phyloP scores from a whole-genome alignment of 495 filamentous ascomycete species.

The Venustampulla echinocandica region DNA sequence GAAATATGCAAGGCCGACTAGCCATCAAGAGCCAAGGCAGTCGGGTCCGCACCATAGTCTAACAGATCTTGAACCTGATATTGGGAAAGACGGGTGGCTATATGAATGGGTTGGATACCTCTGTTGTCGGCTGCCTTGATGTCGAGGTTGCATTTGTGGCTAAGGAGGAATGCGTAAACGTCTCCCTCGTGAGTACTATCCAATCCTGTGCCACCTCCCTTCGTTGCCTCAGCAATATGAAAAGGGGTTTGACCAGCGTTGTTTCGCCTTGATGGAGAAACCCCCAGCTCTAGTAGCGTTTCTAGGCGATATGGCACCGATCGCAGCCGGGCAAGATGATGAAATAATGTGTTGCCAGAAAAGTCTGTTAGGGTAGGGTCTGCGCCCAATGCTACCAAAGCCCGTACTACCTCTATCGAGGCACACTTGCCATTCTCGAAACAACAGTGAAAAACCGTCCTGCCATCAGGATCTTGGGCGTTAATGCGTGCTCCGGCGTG shows the following conservation, averaged over 20 bases:
- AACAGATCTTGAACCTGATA: conserved; percentile 24
- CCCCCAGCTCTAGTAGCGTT: conserved; percentile 3
- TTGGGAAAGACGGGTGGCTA: conserved; percentile 28
- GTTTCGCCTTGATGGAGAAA: conserved; percentile 17
- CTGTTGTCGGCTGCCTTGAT: conserved; percentile 13
- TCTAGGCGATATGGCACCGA: background rate
- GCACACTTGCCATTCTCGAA: no score
- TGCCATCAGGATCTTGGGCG: no score
- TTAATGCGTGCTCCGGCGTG: background rate
- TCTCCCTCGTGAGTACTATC: background rate
- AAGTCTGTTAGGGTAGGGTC: no score
- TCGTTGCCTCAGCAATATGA: conserved; percentile 15
- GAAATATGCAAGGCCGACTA: conserved; percentile 33
- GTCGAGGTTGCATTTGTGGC: background rate
- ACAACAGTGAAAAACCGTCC: no score
- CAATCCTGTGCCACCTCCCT: background rate
- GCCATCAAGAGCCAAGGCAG: conserved; percentile 22
- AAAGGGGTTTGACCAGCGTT: conserved; percentile 22
- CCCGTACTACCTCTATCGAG: no score
- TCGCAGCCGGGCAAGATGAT: background rate
- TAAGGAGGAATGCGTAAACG: background rate
- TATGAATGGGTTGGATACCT: conserved; percentile 22
- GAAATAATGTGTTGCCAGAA: conserved; percentile 10
- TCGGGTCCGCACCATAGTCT: conserved; percentile 25
- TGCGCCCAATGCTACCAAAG: no score